A percentile compares a stretch with the other conserved stretches of the same genome.
phyloP scores from a whole-genome alignment of 192 early-diverging fungal species.

The Rhizophagus sp. region DNA sequence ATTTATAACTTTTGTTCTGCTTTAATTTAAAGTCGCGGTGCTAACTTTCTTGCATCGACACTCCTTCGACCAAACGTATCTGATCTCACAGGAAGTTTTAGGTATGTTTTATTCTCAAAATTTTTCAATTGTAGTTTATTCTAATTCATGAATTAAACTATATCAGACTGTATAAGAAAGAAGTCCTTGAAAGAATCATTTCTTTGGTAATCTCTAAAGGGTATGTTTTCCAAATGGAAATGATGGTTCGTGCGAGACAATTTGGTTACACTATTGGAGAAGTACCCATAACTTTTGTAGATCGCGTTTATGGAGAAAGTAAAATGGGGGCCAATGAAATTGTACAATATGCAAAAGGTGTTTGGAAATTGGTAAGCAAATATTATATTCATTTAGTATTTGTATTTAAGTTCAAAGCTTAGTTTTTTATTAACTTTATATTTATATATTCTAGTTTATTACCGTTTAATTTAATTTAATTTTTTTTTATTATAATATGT shows the following conservation, averaged over 20 bases:
- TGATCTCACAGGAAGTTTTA: conserved; percentile 95
- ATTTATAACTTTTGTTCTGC: background rate
- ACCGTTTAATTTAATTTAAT: background rate
- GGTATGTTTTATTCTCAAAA: conserved; percentile 37
- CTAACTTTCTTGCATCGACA: conserved; percentile 90
- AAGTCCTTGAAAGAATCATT: conserved; percentile 84
- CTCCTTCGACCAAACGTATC: conserved; percentile 88
- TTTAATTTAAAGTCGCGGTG: conserved; percentile 70
- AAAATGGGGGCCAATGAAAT: conserved; percentile 97
- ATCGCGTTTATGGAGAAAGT: conserved; percentile 95
- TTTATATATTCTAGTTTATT: background rate
- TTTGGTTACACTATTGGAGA: conserved; percentile 87
- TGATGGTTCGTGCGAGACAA: conserved; percentile 97
- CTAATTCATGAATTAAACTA: background rate
- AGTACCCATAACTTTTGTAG: conserved; percentile 97
- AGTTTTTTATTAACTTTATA: background rate
- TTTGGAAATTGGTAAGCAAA: conserved; percentile 62
- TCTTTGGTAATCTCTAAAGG: conserved; percentile 90
- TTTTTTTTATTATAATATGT: no score
- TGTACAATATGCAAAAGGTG: conserved; percentile 88
- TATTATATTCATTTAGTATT: background rate
- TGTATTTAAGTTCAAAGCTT: background rate
- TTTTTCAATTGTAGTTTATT: background rate
- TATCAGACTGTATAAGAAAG: conserved; percentile 86
- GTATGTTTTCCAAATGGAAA: conserved; percentile 99